Evolutionary conservation across 495 filamentous ascomycete species (phyloP).

Genomic region (Penicillium cinerascens): DNA sequence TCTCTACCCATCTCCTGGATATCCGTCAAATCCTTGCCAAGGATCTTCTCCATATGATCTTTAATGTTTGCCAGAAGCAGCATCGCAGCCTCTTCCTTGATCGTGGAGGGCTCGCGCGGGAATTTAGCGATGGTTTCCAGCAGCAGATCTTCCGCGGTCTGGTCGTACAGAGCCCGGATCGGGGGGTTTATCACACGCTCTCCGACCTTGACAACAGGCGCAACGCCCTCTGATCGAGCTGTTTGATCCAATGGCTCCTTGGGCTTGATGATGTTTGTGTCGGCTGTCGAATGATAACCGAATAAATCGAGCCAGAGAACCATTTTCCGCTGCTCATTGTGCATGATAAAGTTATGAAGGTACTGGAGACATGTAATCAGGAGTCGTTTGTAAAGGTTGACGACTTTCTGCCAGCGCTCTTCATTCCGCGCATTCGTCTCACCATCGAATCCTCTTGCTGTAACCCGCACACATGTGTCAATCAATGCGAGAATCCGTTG

Average conservation of each 20-base stretch:
- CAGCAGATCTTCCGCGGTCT: slow-evolving; percentile 45
- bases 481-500: slow-evolving; percentile 79
- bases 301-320: slow-evolving; percentile 86
- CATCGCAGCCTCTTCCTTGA: slow-evolving; percentile 50
- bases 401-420: slow-evolving; percentile 69
- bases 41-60: slow-evolving; percentile 49
- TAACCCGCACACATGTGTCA: slow-evolving; percentile 80
- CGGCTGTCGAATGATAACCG: slow-evolving; percentile 56
- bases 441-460: slow-evolving; percentile 84
- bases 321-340: slow-evolving; percentile 89
- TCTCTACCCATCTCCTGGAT: slow-evolving; percentile 50
- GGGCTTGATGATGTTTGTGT: slow-evolving; percentile 50
- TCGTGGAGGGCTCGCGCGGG: slow-evolving; percentile 44
- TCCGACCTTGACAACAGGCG: slow-evolving; percentile 44
- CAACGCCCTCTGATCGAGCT: slow-evolving; percentile 37
- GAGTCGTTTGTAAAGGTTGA: slow-evolving; percentile 77
- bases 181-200: slow-evolving; percentile 46
- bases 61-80: slow-evolving; percentile 49
- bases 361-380: slow-evolving; percentile 87
- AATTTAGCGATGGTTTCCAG: slow-evolving; percentile 48
- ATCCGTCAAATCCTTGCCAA: slow-evolving; percentile 42
- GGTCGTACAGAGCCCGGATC: slow-evolving; percentile 44
- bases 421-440: slow-evolving; percentile 64
- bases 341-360: slow-evolving; percentile 86
- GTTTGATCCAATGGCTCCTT: slow-evolving; percentile 41